These are phyloP conservation scores for Paradendryphiella salina DNA, from an alignment of 2,329 filamentous ascomycete species.

Conservation along the genomic window DNA sequence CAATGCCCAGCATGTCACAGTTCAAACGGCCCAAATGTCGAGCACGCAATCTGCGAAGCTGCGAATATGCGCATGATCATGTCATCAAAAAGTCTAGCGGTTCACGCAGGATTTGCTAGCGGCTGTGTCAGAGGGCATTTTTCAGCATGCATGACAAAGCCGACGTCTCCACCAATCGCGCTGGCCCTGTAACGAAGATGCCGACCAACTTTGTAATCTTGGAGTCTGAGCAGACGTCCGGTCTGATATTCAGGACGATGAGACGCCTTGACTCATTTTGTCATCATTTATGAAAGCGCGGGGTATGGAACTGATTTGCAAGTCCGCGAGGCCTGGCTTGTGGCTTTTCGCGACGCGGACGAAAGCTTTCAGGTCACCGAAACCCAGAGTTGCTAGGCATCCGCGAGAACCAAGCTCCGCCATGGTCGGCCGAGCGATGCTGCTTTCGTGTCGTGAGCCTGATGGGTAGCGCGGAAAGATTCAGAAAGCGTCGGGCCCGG, in stretches of 20 bases:
- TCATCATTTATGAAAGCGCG: slow-evolving; percentile 10
- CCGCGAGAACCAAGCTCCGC: slow-evolving; percentile 6
- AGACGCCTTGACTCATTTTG: slow-evolving; percentile 11
- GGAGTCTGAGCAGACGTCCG: slow-evolving; percentile 12
- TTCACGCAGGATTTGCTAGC: slow-evolving; percentile 9
- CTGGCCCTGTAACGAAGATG: slow-evolving; percentile 1
- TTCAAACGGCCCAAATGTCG: too few species aligned
- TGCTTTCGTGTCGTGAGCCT: slow-evolving; percentile 14
- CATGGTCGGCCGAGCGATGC: slow-evolving; percentile 23
- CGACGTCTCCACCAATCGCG: slow-evolving; percentile 21
- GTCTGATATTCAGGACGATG: slow-evolving; percentile 6
- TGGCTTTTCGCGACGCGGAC: slow-evolving; percentile 11
- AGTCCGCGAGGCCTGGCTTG: slow-evolving; percentile 3
- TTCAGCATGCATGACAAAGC: slow-evolving; percentile 35
- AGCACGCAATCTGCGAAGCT: slow-evolving; percentile 1
- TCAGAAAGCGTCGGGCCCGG: slow-evolving; percentile 3
- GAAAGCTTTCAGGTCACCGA: slow-evolving; percentile 16
- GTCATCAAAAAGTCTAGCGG: slow-evolving; percentile 18
- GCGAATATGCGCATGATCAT: slow-evolving; percentile 14
- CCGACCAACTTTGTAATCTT: slow-evolving; percentile 14
- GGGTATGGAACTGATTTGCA: slow-evolving; percentile 1
- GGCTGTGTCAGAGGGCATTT: slow-evolving; percentile 37
- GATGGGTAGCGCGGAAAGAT: slow-evolving; percentile 5
- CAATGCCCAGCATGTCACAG: too few species aligned
- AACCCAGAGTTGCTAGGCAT: slow-evolving; percentile 14